Evolutionary conservation across 805 yeast genomes (phyloP), one percentile per base, ranked within the genome.

Genomic region (Kodamaea jinghongensis): DNA sequence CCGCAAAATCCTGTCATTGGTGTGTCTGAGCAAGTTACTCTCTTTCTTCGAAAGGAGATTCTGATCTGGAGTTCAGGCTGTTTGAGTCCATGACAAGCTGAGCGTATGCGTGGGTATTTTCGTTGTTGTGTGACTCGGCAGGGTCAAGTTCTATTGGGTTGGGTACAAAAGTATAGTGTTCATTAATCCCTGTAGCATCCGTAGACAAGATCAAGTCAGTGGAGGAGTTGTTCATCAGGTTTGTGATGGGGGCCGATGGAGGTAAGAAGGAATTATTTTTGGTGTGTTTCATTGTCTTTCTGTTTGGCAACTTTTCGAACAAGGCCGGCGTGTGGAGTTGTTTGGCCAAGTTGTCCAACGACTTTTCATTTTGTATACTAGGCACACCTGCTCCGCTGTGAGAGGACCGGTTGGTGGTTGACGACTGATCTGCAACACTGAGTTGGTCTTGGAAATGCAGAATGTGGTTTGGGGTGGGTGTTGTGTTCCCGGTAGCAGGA

Each of bases 331-430:
- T 46, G 20, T 63, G 54, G 16, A 69, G 53, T 45, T 66, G 71
- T 41, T 64, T 65, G 32, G 73, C 73, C 52, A 68, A 58, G 34
- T 50, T 62, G 39, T 65, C 71, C 30, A 67, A 48, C 6, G 65
- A 57, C 28, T 41, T 41, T 11, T 36, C 47, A 10, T 36, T 34
- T 10, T 27, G 35, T 23, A 31, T 31, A 3, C 25, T 27, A n/a
- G 39, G 34, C 11, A 38, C 22, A 2, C 23, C 29, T n/a, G 30
- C 20, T 17, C 35, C 44, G 25, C 38, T 25, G 31, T 36, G 33
- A 7, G 45, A 27, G 27, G 31, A 27, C 1, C 39, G 38, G 22
- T 17, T 22, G 13, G 35, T 14, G 16, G 43, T 34, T 31, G 35
- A 25, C 16, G 37, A 30, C 16, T 32, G 31, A 28, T 36, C 36